Percentiles rank a stretch among this genome's conserved stretches.
These are phyloP conservation scores for Immersiporthe knoxdaviesiana DNA, from an alignment of 2,329 filamentous ascomycete species.

Conservation along the genomic window DNA sequence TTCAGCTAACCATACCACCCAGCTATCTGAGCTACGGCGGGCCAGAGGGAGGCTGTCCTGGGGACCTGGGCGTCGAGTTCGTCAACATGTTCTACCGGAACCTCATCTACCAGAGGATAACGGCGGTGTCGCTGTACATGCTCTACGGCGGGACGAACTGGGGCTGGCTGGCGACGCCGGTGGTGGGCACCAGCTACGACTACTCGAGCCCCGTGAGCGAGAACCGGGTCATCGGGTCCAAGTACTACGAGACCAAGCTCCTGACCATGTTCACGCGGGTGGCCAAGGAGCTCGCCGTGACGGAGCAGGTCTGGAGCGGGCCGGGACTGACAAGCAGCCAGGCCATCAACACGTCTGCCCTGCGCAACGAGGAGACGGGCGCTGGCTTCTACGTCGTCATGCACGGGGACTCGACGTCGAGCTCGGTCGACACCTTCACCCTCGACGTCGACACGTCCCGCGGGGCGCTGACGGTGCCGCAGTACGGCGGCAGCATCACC, in stretches of 20 bases:
- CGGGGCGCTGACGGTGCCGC: conserved; percentile 58
- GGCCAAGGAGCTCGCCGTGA: conserved; percentile 59
- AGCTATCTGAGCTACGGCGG: conserved; percentile 63
- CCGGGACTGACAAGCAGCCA: conserved; percentile 55
- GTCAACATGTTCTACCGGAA: conserved; percentile 68
- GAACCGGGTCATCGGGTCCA: conserved; percentile 58
- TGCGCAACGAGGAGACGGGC: conserved; percentile 61
- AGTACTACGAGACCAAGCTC: conserved; percentile 67
- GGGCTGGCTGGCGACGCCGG: conserved; percentile 61
- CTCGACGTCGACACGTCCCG: conserved; percentile 59
- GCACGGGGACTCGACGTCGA: conserved; percentile 57
- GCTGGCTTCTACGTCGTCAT: conserved; percentile 62
- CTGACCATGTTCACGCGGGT: conserved; percentile 62
- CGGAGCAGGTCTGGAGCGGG: conserved; percentile 51
- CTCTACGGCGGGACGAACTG: conserved; percentile 67
- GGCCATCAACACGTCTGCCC: conserved; percentile 56
- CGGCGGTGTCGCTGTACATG: conserved; percentile 66
- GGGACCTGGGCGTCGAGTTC: conserved; percentile 60
- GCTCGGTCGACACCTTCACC: conserved; percentile 55
- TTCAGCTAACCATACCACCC: too few relatives aligned
- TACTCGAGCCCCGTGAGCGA: conserved; percentile 66
- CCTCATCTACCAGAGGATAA: conserved; percentile 62
- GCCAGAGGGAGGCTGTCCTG: conserved; percentile 57
- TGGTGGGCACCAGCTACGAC: conserved; percentile 65
- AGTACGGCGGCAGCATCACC: conserved; percentile 49